Percentiles rank a stretch among this genome's conserved stretches.
Evolutionary conservation across 179 eudicot genomes (phyloP).

Genomic region (Gypsophila paniculata): DNA sequence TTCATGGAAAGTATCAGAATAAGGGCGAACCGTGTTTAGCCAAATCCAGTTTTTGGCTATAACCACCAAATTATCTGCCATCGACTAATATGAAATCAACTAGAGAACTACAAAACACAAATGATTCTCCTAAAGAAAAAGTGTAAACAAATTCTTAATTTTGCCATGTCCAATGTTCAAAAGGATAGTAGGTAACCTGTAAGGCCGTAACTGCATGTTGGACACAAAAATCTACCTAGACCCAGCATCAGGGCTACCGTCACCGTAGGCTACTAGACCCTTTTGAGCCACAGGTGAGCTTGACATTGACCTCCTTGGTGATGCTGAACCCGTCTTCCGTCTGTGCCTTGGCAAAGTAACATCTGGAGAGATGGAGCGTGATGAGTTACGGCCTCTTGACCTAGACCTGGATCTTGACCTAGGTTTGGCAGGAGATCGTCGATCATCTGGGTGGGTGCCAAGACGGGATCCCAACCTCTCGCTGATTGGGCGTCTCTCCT

Average conservation of each 20-base stretch:
- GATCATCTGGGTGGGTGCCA: constrained; percentile 49
- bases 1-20: neutral
- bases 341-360: constrained; percentile 27
- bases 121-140: neutral
- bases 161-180: neutral
- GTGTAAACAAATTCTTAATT: neutral
- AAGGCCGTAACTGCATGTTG: neutral
- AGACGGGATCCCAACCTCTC: constrained; percentile 75
- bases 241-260: constrained; percentile 58
- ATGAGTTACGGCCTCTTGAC: constrained; percentile 43
- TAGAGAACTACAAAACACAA: no score
- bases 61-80: neutral
- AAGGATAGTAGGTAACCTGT: neutral
- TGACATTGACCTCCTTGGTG: constrained; percentile 52
- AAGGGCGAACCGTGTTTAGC: neutral
- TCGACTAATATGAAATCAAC: neutral
- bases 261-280: constrained; percentile 87
- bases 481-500: constrained; percentile 54
- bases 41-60: neutral
- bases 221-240: constrained; percentile 29
- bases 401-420: constrained; percentile 52
- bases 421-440: constrained; percentile 36
- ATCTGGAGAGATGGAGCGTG: constrained; percentile 56
- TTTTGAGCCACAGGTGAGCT: constrained; percentile 62
- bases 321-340: constrained; percentile 32